Evolutionary conservation across 75 land plant species (phyloP), one percentile per base, ranked within the genome.

Genomic region (Cupressus sempervirens): DNA sequence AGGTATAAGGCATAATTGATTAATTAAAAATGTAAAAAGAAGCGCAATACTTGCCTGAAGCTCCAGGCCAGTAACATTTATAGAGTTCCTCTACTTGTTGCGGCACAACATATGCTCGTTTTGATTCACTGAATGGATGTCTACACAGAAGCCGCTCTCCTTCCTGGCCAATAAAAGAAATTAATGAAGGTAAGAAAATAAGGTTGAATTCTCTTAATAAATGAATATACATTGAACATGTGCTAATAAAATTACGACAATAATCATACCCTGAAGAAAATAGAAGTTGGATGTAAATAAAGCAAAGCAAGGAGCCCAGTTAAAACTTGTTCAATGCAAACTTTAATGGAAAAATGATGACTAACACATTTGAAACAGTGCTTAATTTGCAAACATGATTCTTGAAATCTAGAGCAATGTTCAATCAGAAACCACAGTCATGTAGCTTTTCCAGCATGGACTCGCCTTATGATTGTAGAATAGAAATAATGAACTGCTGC

Each of bases 71-170:
- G 79, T 93, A 98, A 86, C 98, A 98, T 84, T 95, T 96, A 81
- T 93, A 87, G 77, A 98, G 94, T 85, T 96, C 91, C 88, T 98
- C 99, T 4, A 98, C 98, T 46, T 81, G 87, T 81, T 95, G 94
- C 56, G 98, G 99, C 45, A 96, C 95, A 73, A 98, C 98, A 89
- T 94, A 93, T 23, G 97, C 99, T 88, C 99, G 92, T 85, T 94
- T 98, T 7, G 99, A 96, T 83, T 98, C 99, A 88, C 34, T 95
- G 80, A 96, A 98, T 29, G 99, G 99, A 82, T 98, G 99, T n/a
- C 98, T 95, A 82, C 99, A 98, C 30, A 98, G 73, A 43, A 98
- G 90, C 38, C 98, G 85, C 83, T 98, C 95, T 41, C 88, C 94
- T 30, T 89, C 97, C 99, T 98, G 88, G 32, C 74, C 74, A 72